phyloP scores from a whole-genome alignment of 1,284 basidiomycete species.

The Clitocybe nebularis region DNA sequence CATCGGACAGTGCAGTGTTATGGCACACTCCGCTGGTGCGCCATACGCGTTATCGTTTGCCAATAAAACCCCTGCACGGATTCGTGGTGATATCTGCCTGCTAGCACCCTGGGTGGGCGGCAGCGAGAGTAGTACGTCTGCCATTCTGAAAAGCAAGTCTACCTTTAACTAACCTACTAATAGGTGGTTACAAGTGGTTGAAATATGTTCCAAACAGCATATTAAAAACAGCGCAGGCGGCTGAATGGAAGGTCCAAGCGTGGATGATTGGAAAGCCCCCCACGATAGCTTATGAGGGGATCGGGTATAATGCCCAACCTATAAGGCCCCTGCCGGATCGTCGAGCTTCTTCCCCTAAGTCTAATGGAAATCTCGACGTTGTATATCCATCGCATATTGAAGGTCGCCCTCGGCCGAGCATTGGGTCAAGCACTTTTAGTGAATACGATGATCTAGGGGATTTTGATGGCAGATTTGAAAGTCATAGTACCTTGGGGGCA shows the following conservation, averaged over 20 bases:
- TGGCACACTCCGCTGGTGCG: constrained; percentile 96
- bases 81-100: constrained; percentile 84
- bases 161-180: constrained; percentile 6
- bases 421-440: constrained; percentile 64
- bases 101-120: constrained; percentile 97
- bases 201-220: constrained; percentile 94
- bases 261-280: constrained; percentile 97
- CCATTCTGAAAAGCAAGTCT: not conserved
- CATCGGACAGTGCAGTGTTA: constrained; percentile 79
- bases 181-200: constrained; percentile 90
- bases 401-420: constrained; percentile 50
- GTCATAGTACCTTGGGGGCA: constrained; percentile 63
- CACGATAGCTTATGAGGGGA: constrained; percentile 72
- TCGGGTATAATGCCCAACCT: constrained; percentile 61
- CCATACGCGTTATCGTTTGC: constrained; percentile 92
- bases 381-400: constrained; percentile 35
- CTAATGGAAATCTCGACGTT: constrained; percentile 28
- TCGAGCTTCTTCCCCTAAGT: constrained; percentile 23
- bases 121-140: constrained; percentile 73
- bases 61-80: constrained; percentile 66
- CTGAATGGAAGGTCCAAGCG: constrained; percentile 94
- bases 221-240: constrained; percentile 92
- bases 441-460: constrained; percentile 83
- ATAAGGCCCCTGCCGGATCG: constrained; percentile 24
- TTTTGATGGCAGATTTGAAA: constrained; percentile 80